phyloP scores from a whole-genome alignment of 805 yeast species.

The Saturnispora halmiae region DNA sequence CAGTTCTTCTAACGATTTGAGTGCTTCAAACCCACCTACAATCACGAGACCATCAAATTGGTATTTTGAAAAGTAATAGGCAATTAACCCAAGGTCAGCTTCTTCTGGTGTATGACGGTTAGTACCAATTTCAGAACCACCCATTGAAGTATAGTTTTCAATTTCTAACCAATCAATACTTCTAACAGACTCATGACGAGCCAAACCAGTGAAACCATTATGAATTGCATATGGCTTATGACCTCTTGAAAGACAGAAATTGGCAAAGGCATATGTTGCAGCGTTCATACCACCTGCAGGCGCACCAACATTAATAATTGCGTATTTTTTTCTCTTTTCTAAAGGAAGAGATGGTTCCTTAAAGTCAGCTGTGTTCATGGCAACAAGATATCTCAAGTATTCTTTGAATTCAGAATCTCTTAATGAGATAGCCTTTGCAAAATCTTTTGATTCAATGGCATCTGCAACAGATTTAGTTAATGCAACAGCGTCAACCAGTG shows the following conservation, averaged over 20 bases:
- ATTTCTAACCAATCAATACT: slow-evolving; percentile 59
- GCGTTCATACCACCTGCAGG: slow-evolving; percentile 74
- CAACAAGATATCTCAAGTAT: slow-evolving; percentile 51
- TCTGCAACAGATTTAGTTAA: slow-evolving; percentile 64
- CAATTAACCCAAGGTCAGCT: slow-evolving; percentile 59
- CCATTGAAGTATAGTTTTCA: slow-evolving; percentile 62
- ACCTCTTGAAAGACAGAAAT: slow-evolving; percentile 67
- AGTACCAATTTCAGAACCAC: slow-evolving; percentile 80
- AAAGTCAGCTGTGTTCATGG: slow-evolving; percentile 61
- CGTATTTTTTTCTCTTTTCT: slow-evolving; percentile 50
- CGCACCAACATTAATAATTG: slow-evolving; percentile 70
- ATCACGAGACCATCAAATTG: slow-evolving; percentile 61
- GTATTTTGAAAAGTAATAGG: slow-evolving; percentile 62
- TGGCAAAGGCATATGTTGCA: slow-evolving; percentile 66
- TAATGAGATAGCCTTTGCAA: slow-evolving; percentile 58
- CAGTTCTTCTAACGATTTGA: slow-evolving; percentile 59
- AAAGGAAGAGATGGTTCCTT: slow-evolving; percentile 49
- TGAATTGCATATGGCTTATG: slow-evolving; percentile 63
- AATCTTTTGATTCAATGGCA: slow-evolving; percentile 57
- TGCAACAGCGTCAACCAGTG: slow-evolving; percentile 64
- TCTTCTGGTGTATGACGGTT: slow-evolving; percentile 62
- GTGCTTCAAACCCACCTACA: slow-evolving; percentile 79
- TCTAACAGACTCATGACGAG: slow-evolving; percentile 51
- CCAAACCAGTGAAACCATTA: slow-evolving; percentile 67
- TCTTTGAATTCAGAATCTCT: slow-evolving; percentile 67